These are phyloP conservation scores for Stagonosporopsis rhizophila DNA, from an alignment of 2,329 filamentous ascomycete genomes.

Conservation along the genomic window DNA sequence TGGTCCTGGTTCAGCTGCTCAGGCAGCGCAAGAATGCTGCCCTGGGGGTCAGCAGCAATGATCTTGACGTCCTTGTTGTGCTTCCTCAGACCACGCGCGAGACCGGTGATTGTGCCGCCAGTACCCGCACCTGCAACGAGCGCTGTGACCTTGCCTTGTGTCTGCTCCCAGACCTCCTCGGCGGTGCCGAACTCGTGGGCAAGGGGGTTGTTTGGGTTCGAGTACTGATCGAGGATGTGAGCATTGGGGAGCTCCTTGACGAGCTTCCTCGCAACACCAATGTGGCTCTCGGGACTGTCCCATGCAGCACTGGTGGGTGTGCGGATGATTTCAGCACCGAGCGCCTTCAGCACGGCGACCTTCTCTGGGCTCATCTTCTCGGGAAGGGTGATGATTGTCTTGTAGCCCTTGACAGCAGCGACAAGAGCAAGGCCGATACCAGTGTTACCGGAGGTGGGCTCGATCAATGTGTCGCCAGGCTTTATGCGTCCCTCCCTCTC, in stretches of 20 bases:
- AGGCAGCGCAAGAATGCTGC: constrained; percentile 88
- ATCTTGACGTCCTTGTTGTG: constrained; percentile 87
- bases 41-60: constrained; percentile 89
- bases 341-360: constrained; percentile 89
- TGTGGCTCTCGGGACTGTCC: constrained; percentile 94
- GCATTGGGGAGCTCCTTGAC: constrained; percentile 97
- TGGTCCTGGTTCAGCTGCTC: constrained; percentile 79
- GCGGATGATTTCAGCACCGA: constrained; percentile 96
- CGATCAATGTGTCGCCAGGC: constrained; percentile 95
- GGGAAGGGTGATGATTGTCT: constrained; percentile 96
- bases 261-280: constrained; percentile 87
- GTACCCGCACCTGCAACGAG: constrained; percentile 93
- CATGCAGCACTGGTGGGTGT: constrained; percentile 95
- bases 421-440: constrained; percentile 95
- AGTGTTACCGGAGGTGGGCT: constrained; percentile 98
- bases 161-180: constrained; percentile 95
- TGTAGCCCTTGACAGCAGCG: constrained; percentile 95
- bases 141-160: constrained; percentile 78
- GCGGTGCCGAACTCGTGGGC: constrained; percentile 95
- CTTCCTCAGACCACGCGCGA: constrained; percentile 84
- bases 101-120: constrained; percentile 91
- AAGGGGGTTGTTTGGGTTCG: constrained; percentile 87
- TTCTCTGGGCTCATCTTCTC: constrained; percentile 99
- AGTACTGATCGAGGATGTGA: constrained; percentile 96
- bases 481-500: constrained; percentile 92